Evolutionary conservation across 306 rosid species (phyloP).

Genomic region (Rosa multiflora): DNA sequence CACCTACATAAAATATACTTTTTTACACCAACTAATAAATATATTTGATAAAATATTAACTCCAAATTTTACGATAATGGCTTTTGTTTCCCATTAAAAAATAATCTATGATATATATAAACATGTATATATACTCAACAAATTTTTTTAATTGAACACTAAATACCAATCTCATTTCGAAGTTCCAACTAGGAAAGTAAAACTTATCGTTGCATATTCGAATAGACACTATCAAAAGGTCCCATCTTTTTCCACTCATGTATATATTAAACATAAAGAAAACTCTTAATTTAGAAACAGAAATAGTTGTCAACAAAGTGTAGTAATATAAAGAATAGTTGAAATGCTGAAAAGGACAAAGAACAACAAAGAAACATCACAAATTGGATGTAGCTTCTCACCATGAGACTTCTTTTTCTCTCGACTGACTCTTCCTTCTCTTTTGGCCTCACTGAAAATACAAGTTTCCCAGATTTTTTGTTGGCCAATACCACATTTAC

Average conservation of each 20-base stretch:
- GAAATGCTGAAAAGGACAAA: slow-evolving; percentile 1
- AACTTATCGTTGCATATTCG: not conserved
- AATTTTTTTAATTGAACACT: not conserved
- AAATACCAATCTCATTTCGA: not conserved
- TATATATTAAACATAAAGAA: not conserved
- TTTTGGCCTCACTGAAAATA: slow-evolving; percentile 71
- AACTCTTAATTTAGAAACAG: not conserved
- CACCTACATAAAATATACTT: not conserved
- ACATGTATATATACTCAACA: not conserved
- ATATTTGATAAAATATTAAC: not conserved
- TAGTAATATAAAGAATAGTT: not conserved
- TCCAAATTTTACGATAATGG: not conserved
- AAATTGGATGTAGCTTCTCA: slow-evolving; percentile 27
- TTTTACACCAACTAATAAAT: not conserved
- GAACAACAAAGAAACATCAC: slow-evolving; percentile 10
- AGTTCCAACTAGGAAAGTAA: slow-evolving; percentile 5
- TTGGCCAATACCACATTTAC: slow-evolving; percentile 61
- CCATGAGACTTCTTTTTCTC: slow-evolving; percentile 90
- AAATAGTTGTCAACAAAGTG: not conserved
- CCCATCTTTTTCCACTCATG: not conserved
- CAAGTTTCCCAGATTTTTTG: slow-evolving; percentile 70
- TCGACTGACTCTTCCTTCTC: slow-evolving; percentile 70
- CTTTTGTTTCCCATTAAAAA: not conserved
- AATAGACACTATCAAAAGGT: not conserved
- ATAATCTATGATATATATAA: not conserved